Conservation (phyloP, 2,329 filamentous ascomycete genomes). For the Gnomoniopsis smithogilvyi region DNA sequence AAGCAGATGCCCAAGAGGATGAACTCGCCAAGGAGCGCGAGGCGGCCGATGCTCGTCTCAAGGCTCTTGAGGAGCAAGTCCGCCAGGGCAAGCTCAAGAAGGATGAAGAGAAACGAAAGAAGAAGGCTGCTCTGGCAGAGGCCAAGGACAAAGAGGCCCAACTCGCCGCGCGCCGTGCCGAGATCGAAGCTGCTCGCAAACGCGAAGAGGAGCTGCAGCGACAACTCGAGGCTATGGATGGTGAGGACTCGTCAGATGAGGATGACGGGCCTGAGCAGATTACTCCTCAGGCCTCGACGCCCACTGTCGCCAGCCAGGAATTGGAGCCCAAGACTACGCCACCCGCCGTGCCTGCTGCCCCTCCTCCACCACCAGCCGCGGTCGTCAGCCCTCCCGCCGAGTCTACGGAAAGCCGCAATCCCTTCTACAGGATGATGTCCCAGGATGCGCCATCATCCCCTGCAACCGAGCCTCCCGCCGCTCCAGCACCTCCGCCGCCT, state of each 20-base stretch:
- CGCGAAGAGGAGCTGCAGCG: constrained; percentile 85
- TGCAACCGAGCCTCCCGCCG: constrained; percentile 37
- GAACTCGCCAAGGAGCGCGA: constrained; percentile 78
- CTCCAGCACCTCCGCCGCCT: constrained; percentile 30
- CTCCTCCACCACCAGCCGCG: constrained; percentile 48
- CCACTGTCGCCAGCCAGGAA: constrained; percentile 53
- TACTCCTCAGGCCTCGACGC: constrained; percentile 58
- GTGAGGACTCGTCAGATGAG: constrained; percentile 74
- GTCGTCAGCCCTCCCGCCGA: constrained; percentile 57
- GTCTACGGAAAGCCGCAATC: constrained; percentile 78
- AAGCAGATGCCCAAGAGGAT: constrained; percentile 72
- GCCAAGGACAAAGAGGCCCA: constrained; percentile 85
- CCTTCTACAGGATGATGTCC: constrained; percentile 87
- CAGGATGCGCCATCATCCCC: constrained; percentile 47
- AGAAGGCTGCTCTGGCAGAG: constrained; percentile 83
- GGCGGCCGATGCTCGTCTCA: constrained; percentile 77
- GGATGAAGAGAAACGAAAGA: constrained; percentile 89
- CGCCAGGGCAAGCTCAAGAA: constrained; percentile 92
- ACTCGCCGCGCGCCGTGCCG: constrained; percentile 79
- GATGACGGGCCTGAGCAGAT: constrained; percentile 75
- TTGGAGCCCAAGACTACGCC: constrained; percentile 50
- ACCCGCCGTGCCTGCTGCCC: constrained; percentile 36
- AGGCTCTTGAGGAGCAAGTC: constrained; percentile 90
- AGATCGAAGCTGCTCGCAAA: constrained; percentile 88
- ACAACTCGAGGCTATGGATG: constrained; percentile 74